Evolutionary conservation across 805 yeast genomes (phyloP).

Genomic region (Jamesozyma jinghongensis): DNA sequence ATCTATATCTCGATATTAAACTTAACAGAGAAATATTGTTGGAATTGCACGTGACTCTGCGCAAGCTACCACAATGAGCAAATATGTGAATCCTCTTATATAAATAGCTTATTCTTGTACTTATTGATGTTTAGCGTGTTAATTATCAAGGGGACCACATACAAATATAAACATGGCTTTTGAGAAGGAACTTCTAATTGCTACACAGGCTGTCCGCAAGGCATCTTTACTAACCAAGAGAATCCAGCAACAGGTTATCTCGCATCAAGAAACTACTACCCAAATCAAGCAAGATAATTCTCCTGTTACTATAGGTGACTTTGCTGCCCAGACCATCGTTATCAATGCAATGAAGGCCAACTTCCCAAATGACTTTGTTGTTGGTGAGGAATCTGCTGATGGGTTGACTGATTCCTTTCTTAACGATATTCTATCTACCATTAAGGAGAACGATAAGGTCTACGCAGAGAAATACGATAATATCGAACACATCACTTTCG

Average conservation of each 20-base stretch:
- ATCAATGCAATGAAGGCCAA: constrained; percentile 70
- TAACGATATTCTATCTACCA: constrained; percentile 48
- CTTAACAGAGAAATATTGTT: too few species aligned
- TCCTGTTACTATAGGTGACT: constrained; percentile 95
- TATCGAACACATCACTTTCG: constrained; percentile 11
- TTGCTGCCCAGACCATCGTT: constrained; percentile 89
- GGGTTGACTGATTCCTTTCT: constrained; percentile 46
- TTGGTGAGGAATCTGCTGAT: constrained; percentile 88
- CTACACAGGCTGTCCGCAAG: constrained; percentile 81
- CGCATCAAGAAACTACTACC: constrained; percentile 40
- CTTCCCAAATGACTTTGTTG: constrained; percentile 79
- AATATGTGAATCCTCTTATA: too few species aligned
- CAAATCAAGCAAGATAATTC: constrained; percentile 80
- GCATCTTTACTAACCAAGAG: constrained; percentile 70
- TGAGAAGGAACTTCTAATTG: constrained; percentile 63
- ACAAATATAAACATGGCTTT: constrained; percentile 31
- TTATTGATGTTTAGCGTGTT: too few species aligned
- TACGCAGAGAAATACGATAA: constrained; percentile 29
- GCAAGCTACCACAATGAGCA: background rate
- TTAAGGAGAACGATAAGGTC: constrained; percentile 42
- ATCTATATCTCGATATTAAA: too few species aligned
- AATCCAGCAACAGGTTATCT: constrained; percentile 47
- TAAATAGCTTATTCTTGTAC: too few species aligned
- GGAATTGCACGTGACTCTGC: constrained; percentile 4
- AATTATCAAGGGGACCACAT: too few species aligned